Percentiles rank a stretch among this genome's conserved stretches.
phyloP scores from a whole-genome alignment of 192 early-diverging fungal species.

The Entomortierella parvispora region DNA sequence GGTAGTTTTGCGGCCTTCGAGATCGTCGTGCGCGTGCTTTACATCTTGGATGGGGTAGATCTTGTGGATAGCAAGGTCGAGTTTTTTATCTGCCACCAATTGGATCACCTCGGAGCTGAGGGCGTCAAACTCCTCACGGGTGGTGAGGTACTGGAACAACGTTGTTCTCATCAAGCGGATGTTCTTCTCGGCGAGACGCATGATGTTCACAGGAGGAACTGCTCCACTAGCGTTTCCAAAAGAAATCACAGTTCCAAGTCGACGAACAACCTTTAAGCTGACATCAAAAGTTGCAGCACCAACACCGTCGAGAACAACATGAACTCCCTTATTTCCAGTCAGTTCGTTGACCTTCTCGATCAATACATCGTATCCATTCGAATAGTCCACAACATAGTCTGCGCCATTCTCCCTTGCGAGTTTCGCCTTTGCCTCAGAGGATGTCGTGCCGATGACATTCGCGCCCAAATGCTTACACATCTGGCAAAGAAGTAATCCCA shows the following conservation, averaged over 20 bases:
- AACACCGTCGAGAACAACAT: slow-evolving; percentile 87
- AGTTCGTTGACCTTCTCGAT: slow-evolving; percentile 73
- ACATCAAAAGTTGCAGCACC: slow-evolving; percentile 85
- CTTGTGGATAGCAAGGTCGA: slow-evolving; percentile 76
- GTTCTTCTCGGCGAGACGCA: slow-evolving; percentile 70
- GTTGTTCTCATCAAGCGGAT: slow-evolving; percentile 74
- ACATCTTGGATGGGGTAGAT: slow-evolving; percentile 77
- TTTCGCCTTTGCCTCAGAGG: slow-evolving; percentile 73
- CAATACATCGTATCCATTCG: slow-evolving; percentile 61
- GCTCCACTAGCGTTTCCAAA: slow-evolving; percentile 90
- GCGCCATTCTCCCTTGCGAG: slow-evolving; percentile 69
- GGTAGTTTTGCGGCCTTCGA: slow-evolving; percentile 73
- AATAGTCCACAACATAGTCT: slow-evolving; percentile 78
- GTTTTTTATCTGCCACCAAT: slow-evolving; percentile 61
- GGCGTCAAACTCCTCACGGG: slow-evolving; percentile 69
- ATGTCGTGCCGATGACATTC: slow-evolving; percentile 86
- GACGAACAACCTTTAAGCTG: slow-evolving; percentile 66
- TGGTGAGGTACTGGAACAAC: slow-evolving; percentile 72
- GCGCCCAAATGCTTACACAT: slow-evolving; percentile 77
- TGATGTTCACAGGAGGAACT: slow-evolving; percentile 65
- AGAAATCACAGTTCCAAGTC: slow-evolving; percentile 74
- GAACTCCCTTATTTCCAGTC: slow-evolving; percentile 74
- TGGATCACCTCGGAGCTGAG: slow-evolving; percentile 66
- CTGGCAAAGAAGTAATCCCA: slow-evolving; percentile 84
- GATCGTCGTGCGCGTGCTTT: slow-evolving; percentile 77